Conservation (phyloP, 2,329 filamentous ascomycete species). For the Cladophialophora carrionii region DNA sequence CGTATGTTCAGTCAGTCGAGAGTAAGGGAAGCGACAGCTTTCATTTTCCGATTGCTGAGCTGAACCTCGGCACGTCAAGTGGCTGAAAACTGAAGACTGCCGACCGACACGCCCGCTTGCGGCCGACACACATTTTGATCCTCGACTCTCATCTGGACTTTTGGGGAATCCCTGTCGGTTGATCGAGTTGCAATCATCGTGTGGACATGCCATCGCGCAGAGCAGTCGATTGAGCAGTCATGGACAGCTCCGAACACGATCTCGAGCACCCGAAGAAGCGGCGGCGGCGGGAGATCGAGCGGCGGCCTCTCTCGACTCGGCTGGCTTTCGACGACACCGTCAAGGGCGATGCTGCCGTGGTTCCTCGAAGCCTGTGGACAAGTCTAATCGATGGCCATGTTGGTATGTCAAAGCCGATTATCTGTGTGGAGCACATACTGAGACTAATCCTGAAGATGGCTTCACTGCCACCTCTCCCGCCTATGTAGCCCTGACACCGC, state of each 20-base stretch:
- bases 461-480: conserved; percentile 24
- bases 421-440: conserved; percentile 22
- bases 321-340: conserved; percentile 83
- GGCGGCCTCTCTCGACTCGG: conserved; percentile 70
- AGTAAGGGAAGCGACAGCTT: not conserved
- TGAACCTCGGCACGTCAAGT: conserved; percentile 17
- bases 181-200: not conserved
- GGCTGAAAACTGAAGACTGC: conserved; percentile 11
- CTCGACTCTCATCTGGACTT: not conserved
- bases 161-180: not conserved
- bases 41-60: not conserved
- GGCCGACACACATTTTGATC: conserved; percentile 11
- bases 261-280: conserved; percentile 56
- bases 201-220: conserved; percentile 17
- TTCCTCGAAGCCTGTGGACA: conserved; percentile 82
- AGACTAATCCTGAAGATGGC: conserved; percentile 16
- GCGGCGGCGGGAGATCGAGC: conserved; percentile 51
- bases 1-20: not conserved
- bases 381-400: conserved; percentile 64
- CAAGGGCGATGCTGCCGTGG: conserved; percentile 79
- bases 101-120: conserved; percentile 5
- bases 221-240: conserved; percentile 36
- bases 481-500: conserved; percentile 54
- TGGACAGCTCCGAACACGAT: conserved; percentile 51
- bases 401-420: conserved; percentile 42